These are phyloP conservation scores for Diaporthe ampelina DNA, from an alignment of 2,329 filamentous ascomycete genomes.

Conservation along the genomic window DNA sequence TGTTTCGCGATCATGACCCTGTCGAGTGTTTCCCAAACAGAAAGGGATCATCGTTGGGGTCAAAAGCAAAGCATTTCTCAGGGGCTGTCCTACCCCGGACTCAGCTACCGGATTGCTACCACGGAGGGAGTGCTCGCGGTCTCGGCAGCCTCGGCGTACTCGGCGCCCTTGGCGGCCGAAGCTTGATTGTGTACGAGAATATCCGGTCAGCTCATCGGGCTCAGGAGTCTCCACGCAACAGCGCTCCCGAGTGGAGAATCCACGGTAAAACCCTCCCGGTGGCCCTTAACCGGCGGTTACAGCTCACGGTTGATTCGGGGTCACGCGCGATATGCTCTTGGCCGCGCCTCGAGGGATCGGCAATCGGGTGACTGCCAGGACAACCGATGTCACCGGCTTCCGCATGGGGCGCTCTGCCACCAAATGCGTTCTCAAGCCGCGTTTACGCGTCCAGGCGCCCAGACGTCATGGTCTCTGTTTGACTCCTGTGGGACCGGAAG, in stretches of 20 bases:
- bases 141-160: conserved; percentile 33
- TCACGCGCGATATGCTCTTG: not conserved
- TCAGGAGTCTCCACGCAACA: not conserved
- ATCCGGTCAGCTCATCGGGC: conserved; percentile 20
- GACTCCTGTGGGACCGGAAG: not conserved
- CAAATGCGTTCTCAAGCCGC: not conserved
- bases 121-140: conserved; percentile 33
- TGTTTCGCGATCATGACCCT: not conserved
- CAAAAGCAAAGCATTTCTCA: conserved; percentile 7
- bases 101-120: conserved; percentile 28
- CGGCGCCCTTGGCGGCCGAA: conserved; percentile 32
- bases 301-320: not conserved
- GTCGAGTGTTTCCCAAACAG: conserved; percentile 7
- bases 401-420: not conserved
- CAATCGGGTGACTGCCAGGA: conserved; percentile 19
- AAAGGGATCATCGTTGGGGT: conserved; percentile 10
- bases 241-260: conserved; percentile 11
- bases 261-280: conserved; percentile 15
- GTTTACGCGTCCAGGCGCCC: not conserved
- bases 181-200: conserved; percentile 28
- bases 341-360: conserved; percentile 5
- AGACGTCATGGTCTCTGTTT: not conserved
- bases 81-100: conserved; percentile 25
- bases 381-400: conserved; percentile 15
- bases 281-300: conserved; percentile 3